phyloP scores from a whole-genome alignment of 1,284 basidiomycete species.

The Kwoniella shivajii region DNA sequence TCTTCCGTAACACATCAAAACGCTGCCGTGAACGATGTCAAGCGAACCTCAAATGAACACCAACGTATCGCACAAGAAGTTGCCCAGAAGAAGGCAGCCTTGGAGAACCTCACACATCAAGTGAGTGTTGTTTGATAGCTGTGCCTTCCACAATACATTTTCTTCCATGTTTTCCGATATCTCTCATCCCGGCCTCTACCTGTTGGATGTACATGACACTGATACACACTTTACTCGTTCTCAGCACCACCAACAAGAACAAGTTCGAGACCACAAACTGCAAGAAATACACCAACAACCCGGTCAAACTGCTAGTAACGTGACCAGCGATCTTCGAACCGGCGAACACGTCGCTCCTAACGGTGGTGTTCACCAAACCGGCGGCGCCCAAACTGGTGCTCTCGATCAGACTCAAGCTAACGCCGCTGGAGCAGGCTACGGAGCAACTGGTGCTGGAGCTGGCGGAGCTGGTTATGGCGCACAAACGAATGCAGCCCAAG shows the following conservation, averaged over 20 bases:
- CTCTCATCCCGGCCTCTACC: too few species aligned
- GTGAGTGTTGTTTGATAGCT: constrained; percentile 17
- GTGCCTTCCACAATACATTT: neutral
- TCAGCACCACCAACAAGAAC: constrained; percentile 26
- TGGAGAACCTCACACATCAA: constrained; percentile 29
- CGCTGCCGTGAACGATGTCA: constrained; percentile 27
- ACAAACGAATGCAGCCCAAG: neutral
- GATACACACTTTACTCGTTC: neutral
- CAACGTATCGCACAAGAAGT: constrained; percentile 27
- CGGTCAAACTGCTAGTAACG: constrained; percentile 10
- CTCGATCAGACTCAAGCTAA: constrained; percentile 5
- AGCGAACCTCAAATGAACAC: constrained; percentile 27
- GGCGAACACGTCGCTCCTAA: constrained; percentile 13
- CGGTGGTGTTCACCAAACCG: constrained; percentile 5
- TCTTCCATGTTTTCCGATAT: neutral
- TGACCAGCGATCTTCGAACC: constrained; percentile 10
- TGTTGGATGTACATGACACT: too few species aligned
- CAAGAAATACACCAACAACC: constrained; percentile 19
- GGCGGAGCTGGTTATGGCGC: constrained; percentile 4
- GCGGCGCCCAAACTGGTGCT: constrained; percentile 7
- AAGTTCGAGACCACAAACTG: constrained; percentile 22
- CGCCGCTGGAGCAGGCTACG: constrained; percentile 6
- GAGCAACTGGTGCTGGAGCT: neutral
- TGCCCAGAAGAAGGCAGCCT: constrained; percentile 29
- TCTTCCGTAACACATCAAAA: constrained; percentile 29